Base-by-base conservation (phyloP, 352 stramenopile species). In the Phytophthora ramorum region DNA sequence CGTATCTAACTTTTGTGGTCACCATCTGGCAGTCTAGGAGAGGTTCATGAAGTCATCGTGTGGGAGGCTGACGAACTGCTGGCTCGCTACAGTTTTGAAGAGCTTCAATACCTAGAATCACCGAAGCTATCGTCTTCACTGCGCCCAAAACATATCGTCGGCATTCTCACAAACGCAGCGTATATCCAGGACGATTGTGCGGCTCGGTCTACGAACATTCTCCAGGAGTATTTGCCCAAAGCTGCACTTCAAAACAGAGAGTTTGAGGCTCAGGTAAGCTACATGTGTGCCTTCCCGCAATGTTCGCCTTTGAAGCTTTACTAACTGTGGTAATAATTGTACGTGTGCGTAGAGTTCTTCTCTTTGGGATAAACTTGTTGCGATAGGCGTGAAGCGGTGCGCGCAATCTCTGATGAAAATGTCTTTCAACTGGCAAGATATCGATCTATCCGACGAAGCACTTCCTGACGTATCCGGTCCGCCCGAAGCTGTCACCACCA, bases 371-470 rank as follows among this genome's bases (percentile, higher is more conserved):
- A 73, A 76, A 17, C 50, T 91, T 2, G 70, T 90, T 2, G 58
- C 69, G 7, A 49, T 83, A 10, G 81, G 75, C 1, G 76, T 89
- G 44, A 83, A 91, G 41, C 78, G 82, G 53, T 85, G 68, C 19
- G 81, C 81, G 0, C 81, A 92, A 40, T 87, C 85, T 2, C 52
- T 92, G 9, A 65, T 93, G 60, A 83, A 84, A 19, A 89, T 91
- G 83, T 89, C 79, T 4, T 83, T 93, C 48, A 69, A 49, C 8
- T 93, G 81, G 85, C 66, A 81, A 47, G 73, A 86, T 40, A 37
- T 93, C 20, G 85, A 93, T 49, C 40, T 92, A 32, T 75, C 73
- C 0, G 83, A 90, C 32, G 81, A 90, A 20, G 30, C 38, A 13
- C 67, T 91, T 16, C 71, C 71, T 3, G 76, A 87, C 19, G 54